Base-by-base conservation (phyloP, 208 protist genomes). In the Trypanosoma caninum region DNA sequence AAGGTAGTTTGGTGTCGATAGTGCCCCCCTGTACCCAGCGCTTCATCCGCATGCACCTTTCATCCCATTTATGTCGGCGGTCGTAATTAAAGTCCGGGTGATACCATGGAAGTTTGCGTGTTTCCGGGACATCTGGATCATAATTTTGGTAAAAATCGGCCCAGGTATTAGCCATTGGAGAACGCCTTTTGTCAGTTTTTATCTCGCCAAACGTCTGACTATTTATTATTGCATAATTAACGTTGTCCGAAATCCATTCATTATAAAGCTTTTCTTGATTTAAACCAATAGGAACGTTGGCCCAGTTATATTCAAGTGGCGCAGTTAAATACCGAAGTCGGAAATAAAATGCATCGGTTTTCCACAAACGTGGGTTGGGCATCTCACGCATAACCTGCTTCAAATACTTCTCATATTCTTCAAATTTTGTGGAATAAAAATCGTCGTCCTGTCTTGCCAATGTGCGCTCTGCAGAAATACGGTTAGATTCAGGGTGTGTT, bases 41-140 rank as follows among this genome's bases (percentile, higher is more conserved):
- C 66, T 95, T 95, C 88, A 95, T 95, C 41, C 88, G 71, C 88
- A 95, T 95, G 66, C 88, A 95, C 16, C 88, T 76, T 74, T 95
- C 88, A 63, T 95, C 88, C 85, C 88, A 95, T 66, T 91, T 92
- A 62, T 95, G 77, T 53, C 88, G 84, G 27, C 84, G 80, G 61
- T 95, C 88, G 69, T 95, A 95, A 74, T 95, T 72, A 52, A 95
- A 95, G 30, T 91, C 84, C 46, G 70, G 72, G 69, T 95, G 82
- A 67, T 92, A 95, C 88, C 88, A 95, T 34, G 88, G 88, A 35
- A 95, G 76, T 52, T 77, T 76, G 14, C 88, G 79, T 35, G 88
- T 95, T 37, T 84, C 80, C 13, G 88, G 84, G 7, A 89, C 68
- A 61, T 95, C 88, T 6, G 88, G 88, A 72, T 95, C 88, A 65